Base-by-base conservation (phyloP, 2,329 filamentous ascomycete species). In the Calonectria fujianensis region DNA sequence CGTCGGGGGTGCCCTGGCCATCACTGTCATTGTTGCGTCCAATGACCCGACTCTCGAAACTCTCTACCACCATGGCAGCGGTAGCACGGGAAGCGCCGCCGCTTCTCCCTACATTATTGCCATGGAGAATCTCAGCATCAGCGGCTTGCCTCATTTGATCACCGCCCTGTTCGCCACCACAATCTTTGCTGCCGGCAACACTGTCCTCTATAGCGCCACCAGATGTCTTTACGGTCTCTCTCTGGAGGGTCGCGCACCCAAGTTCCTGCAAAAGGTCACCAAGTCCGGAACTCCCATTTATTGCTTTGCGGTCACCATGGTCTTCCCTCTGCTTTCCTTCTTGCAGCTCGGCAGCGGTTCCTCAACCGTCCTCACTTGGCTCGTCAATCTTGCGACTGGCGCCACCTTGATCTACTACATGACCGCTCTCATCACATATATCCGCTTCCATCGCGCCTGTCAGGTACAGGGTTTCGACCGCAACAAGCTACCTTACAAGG, bases 21-120 rank as follows among this genome's bases (percentile, higher is more conserved):
- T 94, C 35, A 93, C 92, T 24, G 92, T 94, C 64, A 83, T 94
- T 59, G 88, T 95, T 61, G 88, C 93, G 4, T 92, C 91, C 81
- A 90, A 94, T 73, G 92, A 94, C 79, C 78, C 85, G 0, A 88
- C 87, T 14, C 85, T 95, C 73, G 51, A 24, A 9, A 90, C 90
- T 1, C 90, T 92, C 73, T 84, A 85, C 8, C 85, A 88, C 4
- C 68, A 75, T 0, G 73, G 89, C 4, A 79, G 75, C 4, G 73
- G 89, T 9, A 79, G 76, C 18, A 75, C 80, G 11, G 82, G 83
- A 7, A 89, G 86, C 8, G 91, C 90, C 8, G 89, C 89, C 14
- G 90, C 90, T 0, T 93, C 91, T 29, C 91, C 91, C 3, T 93
- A 92, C 77, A 91, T 92, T 70, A 92, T 93, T 79, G 91, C 91